A percentile compares a stretch with the other conserved stretches of the same genome.
phyloP scores from a whole-genome alignment of 2,329 filamentous ascomycete species.

The Fonsecaea multimorphosa region DNA sequence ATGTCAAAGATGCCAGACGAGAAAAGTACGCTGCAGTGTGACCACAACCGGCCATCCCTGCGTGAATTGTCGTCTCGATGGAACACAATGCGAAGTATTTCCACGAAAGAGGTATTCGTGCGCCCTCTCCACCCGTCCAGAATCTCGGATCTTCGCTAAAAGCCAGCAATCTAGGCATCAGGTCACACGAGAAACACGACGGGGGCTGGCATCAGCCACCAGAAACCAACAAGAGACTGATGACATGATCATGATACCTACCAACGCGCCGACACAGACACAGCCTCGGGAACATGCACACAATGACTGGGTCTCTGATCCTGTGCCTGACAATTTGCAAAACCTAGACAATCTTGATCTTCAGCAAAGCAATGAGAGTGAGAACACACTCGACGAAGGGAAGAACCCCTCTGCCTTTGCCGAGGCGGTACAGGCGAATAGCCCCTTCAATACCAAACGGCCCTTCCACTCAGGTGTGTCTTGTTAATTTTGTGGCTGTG shows the following conservation, averaged over 20 bases:
- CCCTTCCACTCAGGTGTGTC: background rate
- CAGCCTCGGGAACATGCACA: no score
- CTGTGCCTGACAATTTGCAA: background rate
- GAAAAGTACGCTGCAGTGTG: conserved; percentile 92
- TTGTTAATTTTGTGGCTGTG: background rate
- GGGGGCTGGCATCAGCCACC: no score
- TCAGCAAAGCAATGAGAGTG: background rate
- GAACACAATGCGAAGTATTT: conserved; percentile 49
- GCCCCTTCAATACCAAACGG: background rate
- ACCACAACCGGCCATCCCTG: conserved; percentile 82
- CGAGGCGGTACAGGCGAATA: background rate
- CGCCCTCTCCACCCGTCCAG: background rate
- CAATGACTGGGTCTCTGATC: background rate
- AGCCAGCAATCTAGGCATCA: background rate
- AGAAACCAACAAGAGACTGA: no score
- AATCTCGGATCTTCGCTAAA: background rate
- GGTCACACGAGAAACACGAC: background rate
- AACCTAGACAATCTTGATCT: background rate
- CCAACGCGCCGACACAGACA: no score
- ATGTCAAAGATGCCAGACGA: conserved; percentile 66
- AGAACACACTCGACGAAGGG: background rate
- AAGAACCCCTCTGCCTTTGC: background rate
- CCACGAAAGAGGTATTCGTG: conserved; percentile 3
- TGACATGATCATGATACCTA: no score
- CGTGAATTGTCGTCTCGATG: conserved; percentile 74